Evolutionary conservation across 768 basidiomycete species (phyloP).

Genomic region (Zangia roseola): DNA sequence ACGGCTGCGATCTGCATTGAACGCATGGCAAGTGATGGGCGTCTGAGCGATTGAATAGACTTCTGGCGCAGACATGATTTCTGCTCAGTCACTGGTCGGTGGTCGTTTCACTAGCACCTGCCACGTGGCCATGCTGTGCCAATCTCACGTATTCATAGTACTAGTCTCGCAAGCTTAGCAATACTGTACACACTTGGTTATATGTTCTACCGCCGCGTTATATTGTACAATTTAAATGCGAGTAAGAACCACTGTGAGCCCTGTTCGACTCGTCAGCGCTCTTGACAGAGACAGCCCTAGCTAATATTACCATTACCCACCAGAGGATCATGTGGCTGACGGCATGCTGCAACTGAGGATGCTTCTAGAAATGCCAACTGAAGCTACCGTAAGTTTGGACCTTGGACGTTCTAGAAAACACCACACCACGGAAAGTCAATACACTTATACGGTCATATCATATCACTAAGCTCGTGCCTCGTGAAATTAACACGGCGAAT

Average conservation of each 20-base stretch:
- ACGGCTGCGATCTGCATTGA: slow-evolving; percentile 88
- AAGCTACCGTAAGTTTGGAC: too few relatives aligned
- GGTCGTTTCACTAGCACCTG: not conserved
- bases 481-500: slow-evolving; percentile 6
- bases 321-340: too few relatives aligned
- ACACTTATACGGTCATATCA: slow-evolving; percentile 1
- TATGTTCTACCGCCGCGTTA: too few relatives aligned
- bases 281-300: too few relatives aligned
- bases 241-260: too few relatives aligned
- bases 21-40: slow-evolving; percentile 87
- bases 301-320: too few relatives aligned
- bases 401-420: slow-evolving; percentile 2
- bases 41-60: slow-evolving; percentile 75
- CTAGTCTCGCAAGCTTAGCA: too few relatives aligned
- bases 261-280: too few relatives aligned
- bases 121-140: slow-evolving; percentile 14
- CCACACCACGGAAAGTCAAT: not conserved
- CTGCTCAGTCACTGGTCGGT: not conserved
- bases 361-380: too few relatives aligned
- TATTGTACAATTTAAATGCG: too few relatives aligned
- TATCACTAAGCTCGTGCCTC: slow-evolving; percentile 4
- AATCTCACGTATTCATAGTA: not conserved
- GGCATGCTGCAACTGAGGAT: too few relatives aligned
- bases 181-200: too few relatives aligned
- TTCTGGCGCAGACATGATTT: slow-evolving; percentile 67